Percentiles rank a stretch among this genome's conserved stretches.
These are phyloP conservation scores for Alternaria gaisen DNA, from an alignment of 2,329 filamentous ascomycete genomes.

Conservation along the genomic window DNA sequence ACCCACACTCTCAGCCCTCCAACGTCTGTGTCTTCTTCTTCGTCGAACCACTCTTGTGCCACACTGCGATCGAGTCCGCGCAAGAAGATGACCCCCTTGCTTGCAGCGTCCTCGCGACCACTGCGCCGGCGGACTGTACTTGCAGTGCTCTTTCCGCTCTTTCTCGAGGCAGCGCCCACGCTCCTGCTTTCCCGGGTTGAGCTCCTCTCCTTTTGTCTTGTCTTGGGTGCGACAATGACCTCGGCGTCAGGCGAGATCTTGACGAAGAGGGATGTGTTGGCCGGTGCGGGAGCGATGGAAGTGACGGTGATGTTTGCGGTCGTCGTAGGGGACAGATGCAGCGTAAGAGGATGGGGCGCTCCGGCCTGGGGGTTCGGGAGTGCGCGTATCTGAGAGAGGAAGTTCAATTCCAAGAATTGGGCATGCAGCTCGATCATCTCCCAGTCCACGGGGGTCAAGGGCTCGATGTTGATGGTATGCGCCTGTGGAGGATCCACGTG, in stretches of 20 bases:
- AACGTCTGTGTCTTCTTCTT: constrained; percentile 59
- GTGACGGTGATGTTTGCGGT: constrained; percentile 90
- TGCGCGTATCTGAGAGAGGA: constrained; percentile 90
- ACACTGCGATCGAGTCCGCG: constrained; percentile 77
- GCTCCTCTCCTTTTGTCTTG: constrained; percentile 73
- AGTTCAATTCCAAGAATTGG: constrained; percentile 92
- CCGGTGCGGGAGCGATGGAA: constrained; percentile 78
- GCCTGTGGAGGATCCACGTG: constrained; percentile 91
- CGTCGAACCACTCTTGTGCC: constrained; percentile 80
- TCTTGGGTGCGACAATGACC: constrained; percentile 96
- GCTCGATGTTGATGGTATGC: constrained; percentile 96
- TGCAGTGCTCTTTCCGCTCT: constrained; percentile 76
- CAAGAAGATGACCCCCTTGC: constrained; percentile 74
- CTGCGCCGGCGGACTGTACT: constrained; percentile 73
- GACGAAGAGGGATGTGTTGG: constrained; percentile 77
- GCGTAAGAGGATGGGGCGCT: constrained; percentile 79
- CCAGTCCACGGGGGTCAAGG: constrained; percentile 94
- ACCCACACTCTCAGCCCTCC: constrained; percentile 80
- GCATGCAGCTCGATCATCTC: constrained; percentile 98
- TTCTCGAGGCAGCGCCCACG: constrained; percentile 79
- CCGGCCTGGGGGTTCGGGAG: constrained; percentile 80
- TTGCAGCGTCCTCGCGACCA: constrained; percentile 70
- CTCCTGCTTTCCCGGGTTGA: constrained; percentile 78
- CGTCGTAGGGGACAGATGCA: constrained; percentile 94
- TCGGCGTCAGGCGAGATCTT: constrained; percentile 95